Percentiles rank a stretch among this genome's conserved stretches.
Conservation (phyloP, 257 asterid species). For the Solanum etuberosum region DNA sequence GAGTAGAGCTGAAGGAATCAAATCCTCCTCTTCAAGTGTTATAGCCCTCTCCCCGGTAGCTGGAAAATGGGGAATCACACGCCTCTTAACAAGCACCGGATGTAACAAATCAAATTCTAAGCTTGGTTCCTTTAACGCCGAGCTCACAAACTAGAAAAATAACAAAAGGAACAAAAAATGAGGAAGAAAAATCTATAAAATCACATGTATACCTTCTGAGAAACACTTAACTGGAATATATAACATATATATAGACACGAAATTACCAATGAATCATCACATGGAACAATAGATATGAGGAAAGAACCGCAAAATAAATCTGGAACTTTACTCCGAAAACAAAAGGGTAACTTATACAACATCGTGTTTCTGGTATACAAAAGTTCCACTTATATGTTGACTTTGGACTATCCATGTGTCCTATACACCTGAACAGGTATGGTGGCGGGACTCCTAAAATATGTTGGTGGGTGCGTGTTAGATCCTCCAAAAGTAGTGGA, state of each 20-base stretch:
- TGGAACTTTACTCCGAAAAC: not conserved
- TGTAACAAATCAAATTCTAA: slow-evolving; percentile 72
- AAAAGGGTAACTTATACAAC: not conserved
- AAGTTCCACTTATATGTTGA: not conserved
- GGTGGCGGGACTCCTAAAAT: not conserved
- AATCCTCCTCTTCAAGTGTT: slow-evolving; percentile 78
- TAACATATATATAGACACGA: not conserved
- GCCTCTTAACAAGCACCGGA: slow-evolving; percentile 51
- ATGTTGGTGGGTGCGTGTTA: not conserved
- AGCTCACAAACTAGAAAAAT: slow-evolving; percentile 56
- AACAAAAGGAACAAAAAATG: not conserved
- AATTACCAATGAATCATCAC: not conserved
- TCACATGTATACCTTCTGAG: not conserved
- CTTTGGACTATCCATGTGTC: not conserved
- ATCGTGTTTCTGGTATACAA: not conserved
- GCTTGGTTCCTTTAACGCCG: slow-evolving; percentile 70
- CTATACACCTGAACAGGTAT: not conserved
- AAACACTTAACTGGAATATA: not conserved
- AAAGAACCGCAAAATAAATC: not conserved
- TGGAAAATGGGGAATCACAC: slow-evolving; percentile 63
- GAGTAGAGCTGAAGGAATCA: slow-evolving; percentile 82
- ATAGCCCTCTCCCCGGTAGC: slow-evolving; percentile 35
- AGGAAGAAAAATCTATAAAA: not conserved
- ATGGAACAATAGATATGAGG: not conserved
- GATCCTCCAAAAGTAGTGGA: not conserved